Evolutionary conservation across 768 basidiomycete species (phyloP).

Genomic region (Brasilioporus rufonigricans): DNA sequence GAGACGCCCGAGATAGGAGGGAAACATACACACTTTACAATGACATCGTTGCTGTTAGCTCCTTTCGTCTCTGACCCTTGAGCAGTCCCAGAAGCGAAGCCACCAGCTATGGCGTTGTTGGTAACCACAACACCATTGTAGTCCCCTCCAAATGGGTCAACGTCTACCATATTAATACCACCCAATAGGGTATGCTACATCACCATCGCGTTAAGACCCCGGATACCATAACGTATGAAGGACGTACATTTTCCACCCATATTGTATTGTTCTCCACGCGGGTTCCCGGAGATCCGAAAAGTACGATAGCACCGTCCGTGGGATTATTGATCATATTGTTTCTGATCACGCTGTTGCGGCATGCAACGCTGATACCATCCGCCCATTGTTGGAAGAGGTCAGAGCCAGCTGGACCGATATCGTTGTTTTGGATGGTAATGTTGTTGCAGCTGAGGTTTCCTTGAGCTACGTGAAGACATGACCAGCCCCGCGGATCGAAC

Average conservation of each 20-base stretch:
- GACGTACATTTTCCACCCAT: slow-evolving; percentile 61
- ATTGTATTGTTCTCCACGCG: slow-evolving; percentile 76
- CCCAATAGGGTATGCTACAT: too few relatives aligned
- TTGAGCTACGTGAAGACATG: slow-evolving; percentile 76
- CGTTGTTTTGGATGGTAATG: slow-evolving; percentile 71
- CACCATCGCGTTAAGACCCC: too few relatives aligned
- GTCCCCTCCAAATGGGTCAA: too few relatives aligned
- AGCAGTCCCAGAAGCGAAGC: slow-evolving; percentile 54
- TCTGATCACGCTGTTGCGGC: slow-evolving; percentile 56
- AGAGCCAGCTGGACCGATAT: slow-evolving; percentile 76
- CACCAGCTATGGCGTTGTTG: slow-evolving; percentile 67
- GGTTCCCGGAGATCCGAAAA: slow-evolving; percentile 75
- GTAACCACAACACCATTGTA: slow-evolving; percentile 62
- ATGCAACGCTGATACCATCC: slow-evolving; percentile 77
- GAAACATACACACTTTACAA: slow-evolving; percentile 60
- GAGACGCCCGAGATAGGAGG: not conserved
- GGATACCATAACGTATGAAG: not conserved
- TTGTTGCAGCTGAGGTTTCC: slow-evolving; percentile 66
- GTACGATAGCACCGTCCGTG: slow-evolving; percentile 77
- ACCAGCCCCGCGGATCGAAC: slow-evolving; percentile 78
- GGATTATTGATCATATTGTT: slow-evolving; percentile 71
- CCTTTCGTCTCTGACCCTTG: slow-evolving; percentile 46
- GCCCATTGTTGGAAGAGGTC: slow-evolving; percentile 73
- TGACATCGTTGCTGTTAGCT: slow-evolving; percentile 51
- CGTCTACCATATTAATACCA: too few relatives aligned